Evolutionary conservation across 768 basidiomycete species (phyloP).

Genomic region (Grammothele lineata): DNA sequence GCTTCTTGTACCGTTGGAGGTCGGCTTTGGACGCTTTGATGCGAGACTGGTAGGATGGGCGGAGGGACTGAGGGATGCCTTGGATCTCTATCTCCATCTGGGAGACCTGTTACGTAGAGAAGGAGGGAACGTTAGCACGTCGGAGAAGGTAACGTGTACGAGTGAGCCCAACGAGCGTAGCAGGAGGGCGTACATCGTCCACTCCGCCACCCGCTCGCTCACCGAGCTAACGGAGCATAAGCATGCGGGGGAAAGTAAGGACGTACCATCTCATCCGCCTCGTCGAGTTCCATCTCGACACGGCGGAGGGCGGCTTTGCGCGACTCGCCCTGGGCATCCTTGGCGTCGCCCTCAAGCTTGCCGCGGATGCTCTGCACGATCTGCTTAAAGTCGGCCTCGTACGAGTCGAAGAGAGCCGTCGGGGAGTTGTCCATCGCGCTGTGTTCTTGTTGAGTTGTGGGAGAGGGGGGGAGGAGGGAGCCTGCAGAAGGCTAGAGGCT

Average conservation of each 20-base stretch:
- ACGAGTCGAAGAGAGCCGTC: conserved; percentile 83
- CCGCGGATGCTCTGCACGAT: conserved; percentile 70
- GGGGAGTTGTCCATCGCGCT: conserved; percentile 78
- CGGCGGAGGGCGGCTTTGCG: conserved; percentile 75
- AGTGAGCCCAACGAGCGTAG: too few relatives aligned
- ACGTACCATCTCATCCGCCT: conserved; percentile 94
- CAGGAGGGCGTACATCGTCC: too few relatives aligned
- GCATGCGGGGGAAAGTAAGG: too few relatives aligned
- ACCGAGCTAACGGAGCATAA: too few relatives aligned
- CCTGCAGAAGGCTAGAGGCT: too few relatives aligned
- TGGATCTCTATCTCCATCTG: conserved; percentile 99
- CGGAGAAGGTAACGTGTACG: too few relatives aligned
- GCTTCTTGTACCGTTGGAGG: conserved; percentile 76
- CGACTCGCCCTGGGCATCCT: conserved; percentile 70
- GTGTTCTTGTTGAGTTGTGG: neutral
- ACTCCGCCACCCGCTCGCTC: too few relatives aligned
- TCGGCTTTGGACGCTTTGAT: conserved; percentile 73
- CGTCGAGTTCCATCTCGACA: conserved; percentile 94
- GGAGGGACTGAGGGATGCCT: conserved; percentile 84
- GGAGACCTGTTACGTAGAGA: conserved; percentile 57
- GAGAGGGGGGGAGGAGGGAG: too few relatives aligned
- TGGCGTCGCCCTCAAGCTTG: conserved; percentile 71
- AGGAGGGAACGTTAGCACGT: neutral
- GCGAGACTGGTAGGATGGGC: conserved; percentile 70
- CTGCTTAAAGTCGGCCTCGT: conserved; percentile 89